Percentiles rank a stretch among this genome's conserved stretches.
These are phyloP conservation scores for Hypomyces perniciosus DNA, from an alignment of 2,329 filamentous ascomycete species.

Conservation along the genomic window DNA sequence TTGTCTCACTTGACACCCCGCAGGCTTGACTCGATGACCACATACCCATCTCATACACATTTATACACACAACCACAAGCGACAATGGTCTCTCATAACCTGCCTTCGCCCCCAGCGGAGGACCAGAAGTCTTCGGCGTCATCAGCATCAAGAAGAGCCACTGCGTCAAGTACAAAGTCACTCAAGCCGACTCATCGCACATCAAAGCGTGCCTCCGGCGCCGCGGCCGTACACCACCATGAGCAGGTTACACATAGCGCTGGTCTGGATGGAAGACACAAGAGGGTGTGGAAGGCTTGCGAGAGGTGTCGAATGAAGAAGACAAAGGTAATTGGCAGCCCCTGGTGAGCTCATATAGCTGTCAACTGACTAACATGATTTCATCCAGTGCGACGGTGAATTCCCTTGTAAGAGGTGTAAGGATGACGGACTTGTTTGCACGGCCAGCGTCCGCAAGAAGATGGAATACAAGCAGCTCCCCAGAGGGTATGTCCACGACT, in stretches of 20 bases:
- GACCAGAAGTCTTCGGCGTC: constrained; percentile 32
- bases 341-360: neutral
- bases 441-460: constrained; percentile 58
- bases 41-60: neutral
- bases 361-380: constrained; percentile 5
- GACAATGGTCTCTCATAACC: constrained; percentile 42
- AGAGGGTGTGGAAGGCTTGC: constrained; percentile 62
- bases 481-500: constrained; percentile 43
- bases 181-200: constrained; percentile 46
- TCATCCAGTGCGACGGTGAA: constrained; percentile 53
- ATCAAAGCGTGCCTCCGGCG: constrained; percentile 42
- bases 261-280: constrained; percentile 51
- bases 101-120: constrained; percentile 50
- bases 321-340: constrained; percentile 49
- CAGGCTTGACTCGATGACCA: neutral
- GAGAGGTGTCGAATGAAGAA: constrained; percentile 65
- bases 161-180: constrained; percentile 37
- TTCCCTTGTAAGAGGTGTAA: constrained; percentile 62
- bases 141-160: constrained; percentile 30
- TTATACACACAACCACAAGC: neutral
- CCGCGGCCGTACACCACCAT: constrained; percentile 31
- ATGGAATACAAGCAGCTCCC: constrained; percentile 63
- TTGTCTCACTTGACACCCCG: too few species aligned
- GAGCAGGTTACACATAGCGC: constrained; percentile 28
- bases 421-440: constrained; percentile 59